Conservation (phyloP, 805 yeast genomes). For the Teunomyces tritomae region DNA sequence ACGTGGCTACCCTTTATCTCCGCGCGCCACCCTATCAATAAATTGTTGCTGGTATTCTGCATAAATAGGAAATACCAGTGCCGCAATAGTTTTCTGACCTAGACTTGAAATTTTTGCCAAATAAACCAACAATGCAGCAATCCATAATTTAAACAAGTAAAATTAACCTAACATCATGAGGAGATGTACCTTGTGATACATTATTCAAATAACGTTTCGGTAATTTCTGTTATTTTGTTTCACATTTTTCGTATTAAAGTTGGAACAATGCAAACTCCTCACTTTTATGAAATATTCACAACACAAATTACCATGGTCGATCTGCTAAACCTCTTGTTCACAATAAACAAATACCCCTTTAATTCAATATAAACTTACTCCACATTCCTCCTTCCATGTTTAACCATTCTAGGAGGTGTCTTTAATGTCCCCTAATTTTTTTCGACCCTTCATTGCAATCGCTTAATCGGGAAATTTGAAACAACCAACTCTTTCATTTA, state of each 20-base stretch:
- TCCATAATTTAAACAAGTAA: no score
- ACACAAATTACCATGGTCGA: neutral
- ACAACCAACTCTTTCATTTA: neutral
- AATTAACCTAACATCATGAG: neutral
- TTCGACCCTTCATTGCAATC: neutral
- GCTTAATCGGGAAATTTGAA: neutral
- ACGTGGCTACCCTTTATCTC: neutral
- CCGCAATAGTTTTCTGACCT: neutral
- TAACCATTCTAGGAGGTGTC: no score
- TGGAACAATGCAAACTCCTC: neutral
- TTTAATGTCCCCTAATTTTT: neutral
- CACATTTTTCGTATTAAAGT: neutral
- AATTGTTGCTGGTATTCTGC: neutral
- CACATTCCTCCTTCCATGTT: no score
- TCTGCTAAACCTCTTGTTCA: neutral
- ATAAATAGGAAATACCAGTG: neutral
- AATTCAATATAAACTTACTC: no score
- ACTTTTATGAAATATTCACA: neutral
- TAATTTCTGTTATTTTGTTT: neutral
- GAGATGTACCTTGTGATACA: neutral
- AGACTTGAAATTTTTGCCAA: no score
- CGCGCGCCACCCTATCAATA: neutral
- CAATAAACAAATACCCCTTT: no score
- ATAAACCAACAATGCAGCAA: no score
- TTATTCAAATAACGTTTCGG: neutral